Evolutionary conservation across 768 basidiomycete genomes (phyloP).

Genomic region (Leccinellum albellum): DNA sequence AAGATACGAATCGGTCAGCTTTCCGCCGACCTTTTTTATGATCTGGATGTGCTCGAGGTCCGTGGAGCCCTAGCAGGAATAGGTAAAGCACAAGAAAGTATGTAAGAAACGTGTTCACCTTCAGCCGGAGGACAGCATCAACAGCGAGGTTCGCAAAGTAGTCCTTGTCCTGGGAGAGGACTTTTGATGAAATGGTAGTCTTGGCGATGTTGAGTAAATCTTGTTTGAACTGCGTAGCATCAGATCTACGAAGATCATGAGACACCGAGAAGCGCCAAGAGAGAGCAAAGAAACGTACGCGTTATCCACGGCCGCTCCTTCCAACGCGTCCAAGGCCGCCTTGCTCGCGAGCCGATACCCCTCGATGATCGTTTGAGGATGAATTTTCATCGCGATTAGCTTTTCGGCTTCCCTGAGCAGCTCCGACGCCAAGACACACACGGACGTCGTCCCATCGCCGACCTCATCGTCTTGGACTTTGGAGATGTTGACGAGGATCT

Average conservation of each 20-base stretch:
- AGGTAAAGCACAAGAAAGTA: neutral
- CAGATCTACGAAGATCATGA: slow-evolving; percentile 45
- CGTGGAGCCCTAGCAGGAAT: slow-evolving; percentile 74
- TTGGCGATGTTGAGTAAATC: slow-evolving; percentile 96
- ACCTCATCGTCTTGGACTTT: slow-evolving; percentile 99
- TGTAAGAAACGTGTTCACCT: slow-evolving; percentile 42
- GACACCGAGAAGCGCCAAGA: neutral
- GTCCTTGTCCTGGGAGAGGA: slow-evolving; percentile 92
- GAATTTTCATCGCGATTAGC: slow-evolving; percentile 86
- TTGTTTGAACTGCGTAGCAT: slow-evolving; percentile 71
- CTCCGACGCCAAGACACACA: slow-evolving; percentile 90
- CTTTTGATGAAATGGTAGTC: slow-evolving; percentile 94
- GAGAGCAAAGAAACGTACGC: slow-evolving; percentile 46
- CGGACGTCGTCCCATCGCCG: slow-evolving; percentile 90
- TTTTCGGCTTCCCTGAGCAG: slow-evolving; percentile 93
- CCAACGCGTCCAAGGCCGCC: slow-evolving; percentile 81
- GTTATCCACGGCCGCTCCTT: slow-evolving; percentile 79
- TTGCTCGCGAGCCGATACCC: slow-evolving; percentile 90
- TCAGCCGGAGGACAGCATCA: slow-evolving; percentile 89
- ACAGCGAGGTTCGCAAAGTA: slow-evolving; percentile 99
- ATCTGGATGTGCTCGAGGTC: slow-evolving; percentile 98
- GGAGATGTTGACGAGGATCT: slow-evolving; percentile 98
- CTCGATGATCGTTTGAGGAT: slow-evolving; percentile 97
- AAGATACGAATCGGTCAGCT: slow-evolving; percentile 95
- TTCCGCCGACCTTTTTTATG: slow-evolving; percentile 99